A percentile compares a stretch with the other conserved stretches of the same genome.
phyloP scores from a whole-genome alignment of 805 yeast species.

The Phaffomyces thermotolerans region DNA sequence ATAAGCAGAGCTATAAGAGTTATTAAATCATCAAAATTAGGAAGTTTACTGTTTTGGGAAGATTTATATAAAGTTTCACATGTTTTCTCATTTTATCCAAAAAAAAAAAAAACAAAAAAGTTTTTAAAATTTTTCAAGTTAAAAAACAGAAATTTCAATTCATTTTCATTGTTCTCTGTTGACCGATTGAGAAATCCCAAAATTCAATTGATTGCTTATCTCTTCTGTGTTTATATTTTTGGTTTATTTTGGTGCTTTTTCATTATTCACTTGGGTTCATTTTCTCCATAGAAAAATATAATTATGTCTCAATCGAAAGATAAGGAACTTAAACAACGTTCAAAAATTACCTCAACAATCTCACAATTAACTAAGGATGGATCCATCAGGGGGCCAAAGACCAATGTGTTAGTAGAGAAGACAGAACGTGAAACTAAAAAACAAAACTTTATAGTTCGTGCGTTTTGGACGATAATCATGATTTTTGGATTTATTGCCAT shows the following conservation, averaged over 20 bases:
- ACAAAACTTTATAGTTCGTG: slow-evolving; percentile 78
- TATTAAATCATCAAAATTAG: no score
- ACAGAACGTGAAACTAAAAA: slow-evolving; percentile 48
- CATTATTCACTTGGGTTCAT: background rate
- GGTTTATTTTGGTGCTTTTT: background rate
- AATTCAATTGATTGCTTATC: no score
- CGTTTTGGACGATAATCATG: slow-evolving; percentile 94
- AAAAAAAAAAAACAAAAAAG: no score
- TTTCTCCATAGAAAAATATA: no score
- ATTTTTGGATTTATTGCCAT: slow-evolving; percentile 62
- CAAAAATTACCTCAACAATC: background rate
- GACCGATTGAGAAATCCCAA: no score
- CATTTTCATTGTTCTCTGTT: no score
- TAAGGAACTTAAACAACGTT: background rate
- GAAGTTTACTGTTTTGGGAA: no score
- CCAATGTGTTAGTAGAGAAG: background rate
- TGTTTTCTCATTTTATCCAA: no score
- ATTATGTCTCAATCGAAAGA: background rate
- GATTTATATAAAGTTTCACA: no score
- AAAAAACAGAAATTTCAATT: no score
- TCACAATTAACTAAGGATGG: background rate
- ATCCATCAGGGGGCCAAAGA: background rate
- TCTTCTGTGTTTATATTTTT: background rate
- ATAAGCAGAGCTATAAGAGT: no score
- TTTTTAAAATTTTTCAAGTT: no score